A percentile compares a stretch with the other conserved stretches of the same genome.
phyloP scores from a whole-genome alignment of 768 basidiomycete species.

The Hygrophorus pudorinus region DNA sequence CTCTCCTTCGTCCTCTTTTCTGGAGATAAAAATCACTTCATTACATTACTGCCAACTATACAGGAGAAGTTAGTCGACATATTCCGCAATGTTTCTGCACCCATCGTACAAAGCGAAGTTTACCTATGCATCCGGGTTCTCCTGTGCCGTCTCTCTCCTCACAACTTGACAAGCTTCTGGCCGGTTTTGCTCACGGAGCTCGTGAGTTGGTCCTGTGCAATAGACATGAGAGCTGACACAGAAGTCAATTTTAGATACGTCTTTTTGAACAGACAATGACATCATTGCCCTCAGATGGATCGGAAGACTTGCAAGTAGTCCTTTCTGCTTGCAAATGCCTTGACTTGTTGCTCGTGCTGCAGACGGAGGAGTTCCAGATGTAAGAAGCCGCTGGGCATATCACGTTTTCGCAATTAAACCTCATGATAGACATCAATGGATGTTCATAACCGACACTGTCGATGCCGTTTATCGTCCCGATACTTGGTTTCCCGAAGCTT shows the following conservation, averaged over 20 bases:
- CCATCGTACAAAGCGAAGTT: conserved; percentile 87
- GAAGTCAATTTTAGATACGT: conserved; percentile 49
- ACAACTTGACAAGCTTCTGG: conserved; percentile 94
- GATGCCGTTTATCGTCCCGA: conserved; percentile 89
- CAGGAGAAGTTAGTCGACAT: conserved; percentile 96
- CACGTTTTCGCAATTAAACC: conserved; percentile 1
- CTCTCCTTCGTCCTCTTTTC: conserved; percentile 81
- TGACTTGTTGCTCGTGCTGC: conserved; percentile 84
- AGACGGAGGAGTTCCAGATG: conserved; percentile 99
- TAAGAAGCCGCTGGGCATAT: conserved; percentile 21
- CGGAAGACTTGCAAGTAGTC: conserved; percentile 75
- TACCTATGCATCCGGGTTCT: conserved; percentile 90
- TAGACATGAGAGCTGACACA: background rate
- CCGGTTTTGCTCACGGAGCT: conserved; percentile 91
- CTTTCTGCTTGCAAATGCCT: conserved; percentile 90
- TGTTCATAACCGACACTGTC: conserved; percentile 95
- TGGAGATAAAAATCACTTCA: conserved; percentile 85
- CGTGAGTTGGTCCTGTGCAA: conserved; percentile 28
- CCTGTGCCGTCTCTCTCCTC: conserved; percentile 80
- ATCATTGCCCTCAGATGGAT: conserved; percentile 64
- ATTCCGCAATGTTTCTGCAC: conserved; percentile 65
- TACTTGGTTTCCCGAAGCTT: conserved; percentile 72
- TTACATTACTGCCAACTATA: conserved; percentile 84
- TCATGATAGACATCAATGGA: conserved; percentile 80
- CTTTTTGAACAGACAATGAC: conserved; percentile 78